Evolutionary conservation across 495 filamentous ascomycete genomes (phyloP), one percentile per base, ranked within the genome.

Genomic region (Neurospora discreta): DNA sequence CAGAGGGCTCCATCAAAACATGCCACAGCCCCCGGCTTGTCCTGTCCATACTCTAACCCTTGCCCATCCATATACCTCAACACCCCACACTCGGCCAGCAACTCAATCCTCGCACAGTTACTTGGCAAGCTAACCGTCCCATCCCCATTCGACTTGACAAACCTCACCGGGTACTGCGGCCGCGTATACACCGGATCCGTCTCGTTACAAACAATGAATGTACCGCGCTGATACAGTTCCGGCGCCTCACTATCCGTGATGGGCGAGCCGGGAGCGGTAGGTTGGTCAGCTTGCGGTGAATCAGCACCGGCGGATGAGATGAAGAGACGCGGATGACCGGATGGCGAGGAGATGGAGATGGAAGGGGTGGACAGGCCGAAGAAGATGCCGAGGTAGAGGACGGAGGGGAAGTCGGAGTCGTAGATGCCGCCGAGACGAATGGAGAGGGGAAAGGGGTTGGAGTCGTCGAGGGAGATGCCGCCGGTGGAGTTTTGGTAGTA

Each of bases 401-500:
- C 36, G 15, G 52, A 30, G 26, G 52, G 52, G 6, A 65, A 65
- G 44, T 36, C 33, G 0, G 70, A 18, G 30, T 71, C 70, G 43
- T 38, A 30, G 42, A 18, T 13, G 13, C 36, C 33, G 44, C 33
- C 42, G 0, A 58, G 70, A 16, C 33, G 30, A 10, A 65, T 71
- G 16, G 42, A 60, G 4, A 68, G 39, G 3, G 70, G 70, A 36
- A 39, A 60, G 26, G 42, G 33, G 70, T n/a, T 36, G 70, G 33
- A 33, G n/a, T 38, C 10, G 43, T 71, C 70, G 30, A 39, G 33
- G 26, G 39, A 65, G 16, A 71, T 33, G 11, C 70, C 70, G 30
- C 58, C 70, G 5, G 70, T 71, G 70, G 30, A n/a, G 33, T 71
- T 71, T 67, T 71, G 70, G 44, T 71, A 71, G 70, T 65, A 71